Percentiles rank a stretch among this genome's conserved stretches.
Evolutionary conservation across 805 yeast species (phyloP).

Genomic region (Saccharomyces eubayanus): DNA sequence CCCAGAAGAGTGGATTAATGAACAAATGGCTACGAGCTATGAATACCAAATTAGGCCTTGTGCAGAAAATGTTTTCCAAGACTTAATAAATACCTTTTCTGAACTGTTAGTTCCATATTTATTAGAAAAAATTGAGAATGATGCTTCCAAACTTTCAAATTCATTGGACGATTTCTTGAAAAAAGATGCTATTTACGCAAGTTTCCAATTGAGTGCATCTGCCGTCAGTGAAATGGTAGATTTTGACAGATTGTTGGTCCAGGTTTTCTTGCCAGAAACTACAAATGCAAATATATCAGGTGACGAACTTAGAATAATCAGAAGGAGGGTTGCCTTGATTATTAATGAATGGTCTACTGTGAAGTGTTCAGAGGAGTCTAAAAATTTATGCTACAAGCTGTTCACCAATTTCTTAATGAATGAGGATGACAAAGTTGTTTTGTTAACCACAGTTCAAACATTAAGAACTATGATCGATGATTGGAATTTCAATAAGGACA

Average conservation of each 20-base stretch:
- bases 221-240: conserved; percentile 59
- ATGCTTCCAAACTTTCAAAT: conserved; percentile 28
- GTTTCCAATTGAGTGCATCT: conserved; percentile 70
- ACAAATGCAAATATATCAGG: conserved; percentile 30
- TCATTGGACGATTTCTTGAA: conserved; percentile 43
- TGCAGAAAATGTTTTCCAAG: conserved; percentile 77
- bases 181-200: conserved; percentile 74
- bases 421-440: conserved; percentile 71
- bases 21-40: conserved; percentile 67
- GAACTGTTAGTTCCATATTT: conserved; percentile 47
- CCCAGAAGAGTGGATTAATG: conserved; percentile 90
- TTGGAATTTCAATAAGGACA: conserved; percentile 70
- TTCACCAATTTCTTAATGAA: conserved; percentile 42
- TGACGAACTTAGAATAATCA: conserved; percentile 53
- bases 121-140: conserved; percentile 46
- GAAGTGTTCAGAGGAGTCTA: conserved; percentile 50
- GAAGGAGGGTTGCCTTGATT: conserved; percentile 69
- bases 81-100: conserved; percentile 56
- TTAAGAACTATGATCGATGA: conserved; percentile 66
- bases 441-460: conserved; percentile 63
- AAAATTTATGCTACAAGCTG: conserved; percentile 51
- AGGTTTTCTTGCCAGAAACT: conserved; percentile 59
- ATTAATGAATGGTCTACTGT: conserved; percentile 75
- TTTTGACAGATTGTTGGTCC: conserved; percentile 54
- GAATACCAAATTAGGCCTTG: conserved; percentile 82